Evolutionary conservation across 176 grass and related monocot genomes (phyloP).

Genomic region (Zoysia pacifica): DNA sequence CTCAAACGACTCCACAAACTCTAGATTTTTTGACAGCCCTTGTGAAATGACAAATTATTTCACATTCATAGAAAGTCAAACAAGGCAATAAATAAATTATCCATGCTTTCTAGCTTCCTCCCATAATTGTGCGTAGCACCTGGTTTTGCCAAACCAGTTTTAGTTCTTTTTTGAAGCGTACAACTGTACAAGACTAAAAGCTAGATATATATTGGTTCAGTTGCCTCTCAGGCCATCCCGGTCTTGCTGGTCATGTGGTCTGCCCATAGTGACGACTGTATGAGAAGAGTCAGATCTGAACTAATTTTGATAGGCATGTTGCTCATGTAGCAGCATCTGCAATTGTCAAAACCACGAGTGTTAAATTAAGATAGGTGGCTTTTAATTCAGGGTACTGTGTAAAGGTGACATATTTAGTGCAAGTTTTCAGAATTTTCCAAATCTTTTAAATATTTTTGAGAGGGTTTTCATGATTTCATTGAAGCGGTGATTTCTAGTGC

Average conservation of each 20-base stretch:
- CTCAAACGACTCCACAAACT: background rate
- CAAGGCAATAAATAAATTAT: slow-evolving; percentile 5
- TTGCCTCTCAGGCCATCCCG: background rate
- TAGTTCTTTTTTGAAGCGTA: background rate
- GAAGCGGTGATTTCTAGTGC: no score
- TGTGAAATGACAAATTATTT: background rate
- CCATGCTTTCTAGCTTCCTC: slow-evolving; percentile 16
- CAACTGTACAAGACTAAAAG: background rate
- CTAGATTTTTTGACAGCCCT: background rate
- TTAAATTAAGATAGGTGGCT: background rate
- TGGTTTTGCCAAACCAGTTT: slow-evolving; percentile 26
- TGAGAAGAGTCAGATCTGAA: slow-evolving; percentile 23
- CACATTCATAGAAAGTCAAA: background rate
- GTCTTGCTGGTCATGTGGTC: slow-evolving; percentile 27
- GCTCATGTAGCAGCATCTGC: slow-evolving; percentile 17
- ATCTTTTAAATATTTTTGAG: no score
- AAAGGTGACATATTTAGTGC: background rate
- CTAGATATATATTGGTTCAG: slow-evolving; percentile 1
- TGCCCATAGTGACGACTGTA: slow-evolving; percentile 13
- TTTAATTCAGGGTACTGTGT: background rate
- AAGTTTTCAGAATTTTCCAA: background rate
- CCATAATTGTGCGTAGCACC: slow-evolving; percentile 11
- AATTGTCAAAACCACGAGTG: background rate
- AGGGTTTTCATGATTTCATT: no score
- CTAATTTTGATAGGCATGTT: slow-evolving; percentile 2